Conservation (phyloP, 305 asterid genomes). For the Striga hermonthica region DNA sequence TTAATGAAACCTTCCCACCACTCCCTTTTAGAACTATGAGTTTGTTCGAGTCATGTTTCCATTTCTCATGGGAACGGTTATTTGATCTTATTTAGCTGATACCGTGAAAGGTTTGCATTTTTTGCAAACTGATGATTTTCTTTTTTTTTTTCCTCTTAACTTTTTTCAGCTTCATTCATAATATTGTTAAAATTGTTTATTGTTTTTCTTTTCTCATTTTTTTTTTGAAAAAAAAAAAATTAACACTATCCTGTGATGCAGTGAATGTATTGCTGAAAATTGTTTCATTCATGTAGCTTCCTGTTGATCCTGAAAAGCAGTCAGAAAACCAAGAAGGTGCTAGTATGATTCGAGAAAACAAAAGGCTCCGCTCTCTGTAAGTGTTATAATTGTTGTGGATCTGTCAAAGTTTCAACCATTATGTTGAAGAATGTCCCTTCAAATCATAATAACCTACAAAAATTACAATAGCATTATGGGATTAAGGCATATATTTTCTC, state of each 20-base stretch:
- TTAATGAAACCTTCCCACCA: no score
- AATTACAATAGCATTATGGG: not conserved
- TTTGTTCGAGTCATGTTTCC: no score
- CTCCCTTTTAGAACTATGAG: no score
- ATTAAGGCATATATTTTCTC: not conserved
- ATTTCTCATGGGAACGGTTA: no score
- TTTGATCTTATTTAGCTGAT: no score
- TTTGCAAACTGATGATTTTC: no score
- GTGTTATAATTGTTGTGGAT: slow-evolving; percentile 24
- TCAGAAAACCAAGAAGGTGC: slow-evolving; percentile 40
- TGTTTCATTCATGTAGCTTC: slow-evolving; percentile 42
- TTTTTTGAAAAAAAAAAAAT: no score
- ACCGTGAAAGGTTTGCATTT: no score
- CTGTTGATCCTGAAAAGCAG: slow-evolving; percentile 32
- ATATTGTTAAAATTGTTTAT: not conserved
- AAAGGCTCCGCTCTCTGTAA: slow-evolving; percentile 50
- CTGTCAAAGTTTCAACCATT: not conserved
- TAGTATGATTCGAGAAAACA: slow-evolving; percentile 47
- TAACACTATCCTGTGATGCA: slow-evolving; percentile 2
- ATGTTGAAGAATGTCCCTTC: slow-evolving; percentile 18
- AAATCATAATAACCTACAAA: no score
- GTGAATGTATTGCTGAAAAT: slow-evolving; percentile 20
- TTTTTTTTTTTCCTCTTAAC: no score
- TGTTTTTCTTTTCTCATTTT: not conserved
- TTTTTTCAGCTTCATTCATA: no score